phyloP scores from a whole-genome alignment of 2,329 filamentous ascomycete species.

The Penicillium sp. region DNA sequence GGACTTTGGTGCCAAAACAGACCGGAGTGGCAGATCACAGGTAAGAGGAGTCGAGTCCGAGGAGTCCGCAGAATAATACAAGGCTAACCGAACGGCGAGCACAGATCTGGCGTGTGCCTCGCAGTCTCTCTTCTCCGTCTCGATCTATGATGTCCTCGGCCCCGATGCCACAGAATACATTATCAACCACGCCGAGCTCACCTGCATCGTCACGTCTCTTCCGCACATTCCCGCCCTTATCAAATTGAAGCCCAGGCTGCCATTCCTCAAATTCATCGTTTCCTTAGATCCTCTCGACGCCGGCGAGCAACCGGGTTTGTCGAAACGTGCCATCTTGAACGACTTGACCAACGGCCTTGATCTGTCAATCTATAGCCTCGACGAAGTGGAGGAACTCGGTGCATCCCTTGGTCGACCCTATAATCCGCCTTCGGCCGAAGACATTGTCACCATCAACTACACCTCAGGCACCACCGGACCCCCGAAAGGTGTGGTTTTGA shows the following conservation, averaged over 20 bases:
- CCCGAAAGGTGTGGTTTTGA: constrained; percentile 66
- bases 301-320: constrained; percentile 70
- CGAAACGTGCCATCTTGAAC: constrained; percentile 75
- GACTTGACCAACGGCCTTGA: constrained; percentile 69
- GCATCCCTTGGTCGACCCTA: constrained; percentile 64
- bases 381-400: constrained; percentile 78
- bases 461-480: constrained; percentile 63
- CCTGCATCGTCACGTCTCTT: constrained; percentile 72
- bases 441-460: constrained; percentile 72
- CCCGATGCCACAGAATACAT: constrained; percentile 92
- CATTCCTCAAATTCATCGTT: constrained; percentile 80
- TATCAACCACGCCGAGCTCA: constrained; percentile 79
- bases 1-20: constrained; percentile 85
- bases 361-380: constrained; percentile 73
- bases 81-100: background rate
- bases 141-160: constrained; percentile 92
- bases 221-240: constrained; percentile 77
- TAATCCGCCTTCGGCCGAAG: constrained; percentile 67
- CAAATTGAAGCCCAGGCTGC: constrained; percentile 72
- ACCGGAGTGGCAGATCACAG: constrained; percentile 82
- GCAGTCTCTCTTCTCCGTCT: constrained; percentile 83
- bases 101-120: constrained; percentile 80
- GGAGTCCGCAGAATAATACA: background rate
- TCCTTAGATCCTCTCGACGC: constrained; percentile 77
- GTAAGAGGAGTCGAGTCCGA: constrained; percentile 37